phyloP scores from a whole-genome alignment of 163 green algal genomes.

The Botryococcus braunii region DNA sequence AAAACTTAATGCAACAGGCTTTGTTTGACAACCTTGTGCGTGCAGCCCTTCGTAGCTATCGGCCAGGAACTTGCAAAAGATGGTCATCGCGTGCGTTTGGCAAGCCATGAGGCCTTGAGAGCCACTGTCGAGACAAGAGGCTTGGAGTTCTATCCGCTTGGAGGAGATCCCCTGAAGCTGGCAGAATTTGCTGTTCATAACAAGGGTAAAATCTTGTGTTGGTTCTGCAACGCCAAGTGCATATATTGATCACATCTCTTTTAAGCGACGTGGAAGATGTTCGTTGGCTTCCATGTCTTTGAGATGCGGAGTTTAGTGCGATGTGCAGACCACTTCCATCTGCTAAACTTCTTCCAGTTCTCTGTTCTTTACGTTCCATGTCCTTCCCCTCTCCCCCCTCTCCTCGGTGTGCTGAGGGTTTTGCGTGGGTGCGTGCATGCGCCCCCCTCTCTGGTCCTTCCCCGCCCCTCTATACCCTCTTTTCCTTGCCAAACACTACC shows the following conservation, averaged over 20 bases:
- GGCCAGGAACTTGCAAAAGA: no score
- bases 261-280: neutral
- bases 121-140: slow-evolving; percentile 43
- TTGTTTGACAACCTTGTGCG: no score
- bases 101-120: slow-evolving; percentile 46
- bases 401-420: neutral
- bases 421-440: no score
- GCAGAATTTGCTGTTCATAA: slow-evolving; percentile 12
- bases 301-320: neutral
- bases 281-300: neutral
- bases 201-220: neutral
- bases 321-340: neutral
- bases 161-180: slow-evolving; percentile 36
- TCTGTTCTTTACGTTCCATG: neutral
- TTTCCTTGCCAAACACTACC: no score
- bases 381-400: neutral
- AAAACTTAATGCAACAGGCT: no score
- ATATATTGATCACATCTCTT: neutral
- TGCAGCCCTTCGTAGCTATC: no score
- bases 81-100: slow-evolving; percentile 59
- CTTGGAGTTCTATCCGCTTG: slow-evolving; percentile 60
- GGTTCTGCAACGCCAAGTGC: neutral
- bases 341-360: neutral
- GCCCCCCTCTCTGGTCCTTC: no score
- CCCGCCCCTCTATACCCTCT: no score